These are phyloP conservation scores for Tilletia caries DNA, from an alignment of 1,284 basidiomycete genomes.

Conservation along the genomic window DNA sequence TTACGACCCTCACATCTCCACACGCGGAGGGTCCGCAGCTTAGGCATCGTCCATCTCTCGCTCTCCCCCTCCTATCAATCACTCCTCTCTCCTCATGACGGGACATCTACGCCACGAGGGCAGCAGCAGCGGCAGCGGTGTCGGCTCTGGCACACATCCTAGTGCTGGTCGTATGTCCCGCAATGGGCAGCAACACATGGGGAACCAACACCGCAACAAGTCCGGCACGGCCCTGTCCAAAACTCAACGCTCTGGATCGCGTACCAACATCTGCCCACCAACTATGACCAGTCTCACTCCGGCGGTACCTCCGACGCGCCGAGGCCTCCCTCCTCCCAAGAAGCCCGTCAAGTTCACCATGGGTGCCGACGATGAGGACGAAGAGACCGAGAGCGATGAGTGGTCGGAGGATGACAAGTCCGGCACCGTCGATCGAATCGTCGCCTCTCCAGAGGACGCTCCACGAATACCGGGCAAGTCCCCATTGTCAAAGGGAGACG, in stretches of 20 bases:
- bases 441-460: not conserved
- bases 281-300: not conserved
- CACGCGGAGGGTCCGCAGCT: too few relatives aligned
- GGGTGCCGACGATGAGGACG: slow-evolving; percentile 36
- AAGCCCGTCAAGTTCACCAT: slow-evolving; percentile 44
- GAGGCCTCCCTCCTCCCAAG: slow-evolving; percentile 12
- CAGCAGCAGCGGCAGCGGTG: too few relatives aligned
- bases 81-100: too few relatives aligned
- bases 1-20: too few relatives aligned
- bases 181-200: too few relatives aligned
- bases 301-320: not conserved
- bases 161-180: too few relatives aligned
- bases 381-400: slow-evolving; percentile 50
- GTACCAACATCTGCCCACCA: not conserved
- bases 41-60: too few relatives aligned
- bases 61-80: too few relatives aligned
- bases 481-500: not conserved
- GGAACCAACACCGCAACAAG: too few relatives aligned
- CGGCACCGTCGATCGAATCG: not conserved
- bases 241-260: not conserved
- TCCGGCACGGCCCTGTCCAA: too few relatives aligned
- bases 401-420: slow-evolving; percentile 46
- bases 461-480: slow-evolving; percentile 4
- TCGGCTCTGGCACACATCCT: too few relatives aligned
- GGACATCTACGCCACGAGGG: too few relatives aligned